Conservation (phyloP, 2,329 filamentous ascomycete species). For the Coniochaeta prunicola region DNA sequence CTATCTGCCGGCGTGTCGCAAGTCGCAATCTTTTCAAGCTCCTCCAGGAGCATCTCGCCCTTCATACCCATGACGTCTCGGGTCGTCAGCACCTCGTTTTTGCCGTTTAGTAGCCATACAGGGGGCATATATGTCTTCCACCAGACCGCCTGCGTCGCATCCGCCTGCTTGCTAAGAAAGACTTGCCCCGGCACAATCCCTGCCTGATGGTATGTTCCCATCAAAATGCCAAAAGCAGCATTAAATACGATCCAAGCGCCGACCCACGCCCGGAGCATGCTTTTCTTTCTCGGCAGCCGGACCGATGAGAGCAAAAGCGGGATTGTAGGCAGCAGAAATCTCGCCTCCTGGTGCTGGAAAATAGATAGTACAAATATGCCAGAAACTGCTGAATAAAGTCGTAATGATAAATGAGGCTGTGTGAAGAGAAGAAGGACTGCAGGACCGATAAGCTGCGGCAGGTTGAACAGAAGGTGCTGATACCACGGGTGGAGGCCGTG, state of each 20-base stretch:
- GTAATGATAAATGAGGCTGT: constrained; percentile 48
- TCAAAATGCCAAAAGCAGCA: constrained; percentile 56
- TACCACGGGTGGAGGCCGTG: constrained; percentile 76
- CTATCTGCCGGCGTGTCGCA: constrained; percentile 54
- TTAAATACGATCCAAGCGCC: constrained; percentile 65
- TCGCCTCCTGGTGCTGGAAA: constrained; percentile 74
- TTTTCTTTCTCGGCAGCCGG: constrained; percentile 51
- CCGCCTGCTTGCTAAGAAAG: constrained; percentile 63
- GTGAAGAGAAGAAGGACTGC: constrained; percentile 55
- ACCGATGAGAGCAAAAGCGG: constrained; percentile 72
- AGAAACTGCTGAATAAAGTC: constrained; percentile 67
- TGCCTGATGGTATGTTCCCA: constrained; percentile 79
- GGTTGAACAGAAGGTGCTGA: constrained; percentile 65
- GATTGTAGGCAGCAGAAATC: constrained; percentile 68
- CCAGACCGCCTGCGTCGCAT: constrained; percentile 66
- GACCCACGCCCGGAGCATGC: constrained; percentile 46
- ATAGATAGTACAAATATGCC: constrained; percentile 64
- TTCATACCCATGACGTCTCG: constrained; percentile 68
- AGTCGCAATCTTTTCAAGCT: constrained; percentile 51
- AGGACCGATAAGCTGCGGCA: constrained; percentile 66
- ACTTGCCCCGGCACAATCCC: constrained; percentile 70
- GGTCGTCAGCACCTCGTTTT: constrained; percentile 64
- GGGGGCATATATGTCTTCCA: constrained; percentile 84
- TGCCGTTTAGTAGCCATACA: constrained; percentile 71
- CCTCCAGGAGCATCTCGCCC: constrained; percentile 50